phyloP scores from a whole-genome alignment of 1,284 basidiomycete species.

The Ceratobasidium sp. region DNA sequence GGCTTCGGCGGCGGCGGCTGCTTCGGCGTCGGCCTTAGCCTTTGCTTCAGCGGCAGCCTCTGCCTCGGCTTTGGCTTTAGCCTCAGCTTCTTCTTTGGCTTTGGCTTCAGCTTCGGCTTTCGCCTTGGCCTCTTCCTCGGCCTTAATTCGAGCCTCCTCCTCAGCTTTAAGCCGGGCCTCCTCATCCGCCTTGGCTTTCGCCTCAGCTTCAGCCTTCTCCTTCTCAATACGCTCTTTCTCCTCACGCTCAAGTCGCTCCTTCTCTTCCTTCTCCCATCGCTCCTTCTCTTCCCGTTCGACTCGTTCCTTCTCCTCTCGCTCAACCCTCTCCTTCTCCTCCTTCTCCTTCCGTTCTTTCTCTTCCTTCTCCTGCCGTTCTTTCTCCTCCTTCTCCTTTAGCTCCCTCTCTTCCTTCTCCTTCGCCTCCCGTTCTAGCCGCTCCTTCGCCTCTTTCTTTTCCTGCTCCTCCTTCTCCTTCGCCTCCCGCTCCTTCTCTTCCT shows the following conservation, averaged over 20 bases:
- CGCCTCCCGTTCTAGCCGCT: conserved; percentile 51
- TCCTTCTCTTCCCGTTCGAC: conserved; percentile 52
- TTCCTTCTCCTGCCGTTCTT: conserved; percentile 32
- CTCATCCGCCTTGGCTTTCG: conserved; percentile 60
- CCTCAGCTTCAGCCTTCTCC: conserved; percentile 65
- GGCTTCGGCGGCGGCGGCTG: conserved; percentile 51
- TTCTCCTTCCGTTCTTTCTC: conserved; percentile 51
- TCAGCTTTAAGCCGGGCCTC: conserved; percentile 60
- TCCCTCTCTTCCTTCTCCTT: conserved; percentile 56
- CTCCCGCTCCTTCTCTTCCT: conserved; percentile 53
- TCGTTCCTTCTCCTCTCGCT: conserved; percentile 52
- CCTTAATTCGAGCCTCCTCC: conserved; percentile 59
- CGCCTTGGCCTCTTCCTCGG: conserved; percentile 57
- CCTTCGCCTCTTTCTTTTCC: conserved; percentile 54
- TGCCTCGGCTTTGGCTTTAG: conserved; percentile 51
- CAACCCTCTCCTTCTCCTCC: conserved; percentile 50
- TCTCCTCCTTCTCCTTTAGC: conserved; percentile 13
- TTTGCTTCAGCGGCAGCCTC: conserved; percentile 48
- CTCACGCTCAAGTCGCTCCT: conserved; percentile 55
- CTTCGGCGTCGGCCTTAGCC: conserved; percentile 50
- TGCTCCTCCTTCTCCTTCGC: conserved; percentile 50
- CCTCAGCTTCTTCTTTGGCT: conserved; percentile 53
- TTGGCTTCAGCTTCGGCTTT: conserved; percentile 46
- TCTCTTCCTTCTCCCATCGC: conserved; percentile 49
- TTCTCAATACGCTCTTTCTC: conserved; percentile 68